A percentile compares a stretch with the other conserved stretches of the same genome.
These are phyloP conservation scores for Aspergillus oerlinghausenensis DNA, from an alignment of 2,329 filamentous ascomycete species.

Conservation along the genomic window DNA sequence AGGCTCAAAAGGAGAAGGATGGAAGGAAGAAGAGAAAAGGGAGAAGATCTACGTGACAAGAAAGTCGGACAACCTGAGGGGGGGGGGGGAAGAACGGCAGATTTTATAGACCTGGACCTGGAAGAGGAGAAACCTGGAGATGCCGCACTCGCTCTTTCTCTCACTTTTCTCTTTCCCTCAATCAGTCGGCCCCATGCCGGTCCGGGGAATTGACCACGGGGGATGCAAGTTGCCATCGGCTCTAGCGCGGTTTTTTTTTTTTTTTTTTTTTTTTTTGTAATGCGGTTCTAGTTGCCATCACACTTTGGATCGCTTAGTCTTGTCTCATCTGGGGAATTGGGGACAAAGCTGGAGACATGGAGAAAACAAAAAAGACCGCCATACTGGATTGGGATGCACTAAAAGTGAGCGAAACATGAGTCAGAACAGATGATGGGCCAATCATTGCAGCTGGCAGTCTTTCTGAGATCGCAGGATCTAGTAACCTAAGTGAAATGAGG, in stretches of 20 bases:
- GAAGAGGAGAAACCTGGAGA: constrained; percentile 1
- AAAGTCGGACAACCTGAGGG: neutral
- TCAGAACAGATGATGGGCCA: neutral
- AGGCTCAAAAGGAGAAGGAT: neutral
- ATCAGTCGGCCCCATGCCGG: neutral
- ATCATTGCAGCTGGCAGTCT: neutral
- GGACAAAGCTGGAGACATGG: neutral
- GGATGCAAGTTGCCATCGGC: neutral
- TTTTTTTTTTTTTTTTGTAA: neutral
- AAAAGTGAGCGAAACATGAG: neutral
- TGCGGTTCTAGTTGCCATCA: neutral
- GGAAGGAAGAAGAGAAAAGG: neutral
- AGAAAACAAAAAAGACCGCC: neutral
- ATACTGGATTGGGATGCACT: neutral
- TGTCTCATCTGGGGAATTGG: neutral
- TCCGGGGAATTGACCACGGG: neutral
- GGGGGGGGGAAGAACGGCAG: neutral
- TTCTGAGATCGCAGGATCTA: neutral
- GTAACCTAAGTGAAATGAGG: neutral
- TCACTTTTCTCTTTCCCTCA: neutral
- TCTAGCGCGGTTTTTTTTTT: neutral
- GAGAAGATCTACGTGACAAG: neutral
- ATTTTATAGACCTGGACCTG: neutral
- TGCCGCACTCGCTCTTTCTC: neutral
- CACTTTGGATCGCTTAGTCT: neutral